Percentiles rank a stretch among this genome's conserved stretches.
phyloP scores from a whole-genome alignment of 202 grass and related monocot genomes.

The Schoenoplectus triqueter region DNA sequence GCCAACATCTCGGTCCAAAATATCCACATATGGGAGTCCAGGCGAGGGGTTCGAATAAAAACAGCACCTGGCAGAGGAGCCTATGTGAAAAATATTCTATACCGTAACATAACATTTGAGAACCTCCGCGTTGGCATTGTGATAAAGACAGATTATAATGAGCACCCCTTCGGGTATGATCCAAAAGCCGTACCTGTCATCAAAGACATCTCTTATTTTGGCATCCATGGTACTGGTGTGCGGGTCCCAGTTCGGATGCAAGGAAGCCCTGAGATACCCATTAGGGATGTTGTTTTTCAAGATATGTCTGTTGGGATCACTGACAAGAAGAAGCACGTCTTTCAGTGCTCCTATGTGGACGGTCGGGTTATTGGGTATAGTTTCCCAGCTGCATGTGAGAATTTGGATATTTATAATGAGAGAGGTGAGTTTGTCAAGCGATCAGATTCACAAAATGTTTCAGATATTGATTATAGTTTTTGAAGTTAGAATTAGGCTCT shows the following conservation, averaged over 20 bases:
- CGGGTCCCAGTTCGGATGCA: constrained; percentile 78
- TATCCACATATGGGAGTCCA: constrained; percentile 73
- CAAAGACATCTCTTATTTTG: constrained; percentile 71
- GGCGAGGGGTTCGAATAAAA: constrained; percentile 89
- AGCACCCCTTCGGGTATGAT: constrained; percentile 72
- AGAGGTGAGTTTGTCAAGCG: constrained; percentile 58
- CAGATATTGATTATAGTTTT: constrained; percentile 82
- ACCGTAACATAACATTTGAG: constrained; percentile 67
- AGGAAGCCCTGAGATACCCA: constrained; percentile 70
- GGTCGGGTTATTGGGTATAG: constrained; percentile 66
- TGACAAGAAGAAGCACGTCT: constrained; percentile 74
- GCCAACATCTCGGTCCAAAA: constrained; percentile 76
- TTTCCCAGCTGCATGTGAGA: constrained; percentile 79
- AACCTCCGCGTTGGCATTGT: constrained; percentile 73
- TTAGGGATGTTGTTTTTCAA: constrained; percentile 64
- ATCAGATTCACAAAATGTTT: constrained; percentile 59
- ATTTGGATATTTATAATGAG: constrained; percentile 75
- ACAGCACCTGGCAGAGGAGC: constrained; percentile 89
- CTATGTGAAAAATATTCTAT: constrained; percentile 68
- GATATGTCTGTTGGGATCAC: constrained; percentile 75
- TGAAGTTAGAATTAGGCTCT: constrained; percentile 39
- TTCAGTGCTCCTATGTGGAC: constrained; percentile 88
- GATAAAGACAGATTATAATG: constrained; percentile 92
- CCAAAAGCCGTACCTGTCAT: constrained; percentile 65
- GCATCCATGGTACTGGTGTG: constrained; percentile 66